These are phyloP conservation scores for Yamadazyma sp. DNA, from an alignment of 1,139 yeast species.

Conservation along the genomic window DNA sequence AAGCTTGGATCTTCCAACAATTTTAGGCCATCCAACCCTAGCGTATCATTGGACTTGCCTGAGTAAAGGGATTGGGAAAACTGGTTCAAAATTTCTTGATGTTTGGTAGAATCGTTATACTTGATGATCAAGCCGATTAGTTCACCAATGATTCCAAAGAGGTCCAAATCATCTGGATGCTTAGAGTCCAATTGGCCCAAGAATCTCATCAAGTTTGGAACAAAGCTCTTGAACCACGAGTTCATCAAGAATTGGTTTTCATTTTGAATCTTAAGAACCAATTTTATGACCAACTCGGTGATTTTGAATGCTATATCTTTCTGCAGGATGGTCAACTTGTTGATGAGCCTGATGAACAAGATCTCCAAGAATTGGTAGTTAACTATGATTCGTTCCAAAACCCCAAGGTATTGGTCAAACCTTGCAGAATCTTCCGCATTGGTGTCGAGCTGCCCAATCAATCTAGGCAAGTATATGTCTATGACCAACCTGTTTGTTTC, in stretches of 20 bases:
- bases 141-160: slow-evolving; percentile 34
- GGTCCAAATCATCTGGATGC: slow-evolving; percentile 4
- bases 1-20: slow-evolving; percentile 35
- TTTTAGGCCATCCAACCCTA: slow-evolving; percentile 15
- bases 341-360: slow-evolving; percentile 46
- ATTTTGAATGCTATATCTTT: slow-evolving; percentile 15
- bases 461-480: slow-evolving; percentile 59
- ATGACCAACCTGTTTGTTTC: slow-evolving; percentile 40
- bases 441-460: slow-evolving; percentile 51
- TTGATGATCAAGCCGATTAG: slow-evolving; percentile 38
- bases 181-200: slow-evolving; percentile 1
- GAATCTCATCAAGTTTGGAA: slow-evolving; percentile 23
- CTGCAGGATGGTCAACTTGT: slow-evolving; percentile 28
- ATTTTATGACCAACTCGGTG: slow-evolving; percentile 24
- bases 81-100: slow-evolving; percentile 38
- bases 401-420: slow-evolving; percentile 35
- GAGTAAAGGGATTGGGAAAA: slow-evolving; percentile 26
- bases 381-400: slow-evolving; percentile 46
- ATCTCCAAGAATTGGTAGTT: slow-evolving; percentile 50
- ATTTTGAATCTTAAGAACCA: slow-evolving; percentile 24
- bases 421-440: slow-evolving; percentile 15
- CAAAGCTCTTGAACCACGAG: slow-evolving; percentile 41
- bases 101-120: slow-evolving; percentile 37
- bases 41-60: slow-evolving; percentile 8
- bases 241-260: slow-evolving; percentile 36